Evolutionary conservation across 805 yeast genomes (phyloP).

Genomic region (Metschnikowia colocasiae): DNA sequence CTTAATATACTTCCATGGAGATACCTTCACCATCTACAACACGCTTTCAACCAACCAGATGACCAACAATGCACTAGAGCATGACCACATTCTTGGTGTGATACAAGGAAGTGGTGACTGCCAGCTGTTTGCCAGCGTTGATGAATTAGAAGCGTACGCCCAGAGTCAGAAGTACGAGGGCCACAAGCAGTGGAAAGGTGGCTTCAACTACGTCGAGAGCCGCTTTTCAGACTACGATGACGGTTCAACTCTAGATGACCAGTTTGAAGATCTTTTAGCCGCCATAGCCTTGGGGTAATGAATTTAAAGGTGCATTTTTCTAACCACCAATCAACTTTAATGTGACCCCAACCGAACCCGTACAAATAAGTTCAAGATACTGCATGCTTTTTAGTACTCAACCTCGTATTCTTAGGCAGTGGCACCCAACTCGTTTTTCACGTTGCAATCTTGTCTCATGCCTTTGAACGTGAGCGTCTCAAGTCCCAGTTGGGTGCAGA

Average conservation of each 20-base stretch:
- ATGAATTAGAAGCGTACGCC: constrained; percentile 10
- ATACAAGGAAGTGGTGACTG: constrained; percentile 1
- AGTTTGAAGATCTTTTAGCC: constrained; percentile 17
- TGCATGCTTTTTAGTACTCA: too few relatives aligned
- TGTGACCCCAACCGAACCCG: too few relatives aligned
- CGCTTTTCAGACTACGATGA: constrained; percentile 8
- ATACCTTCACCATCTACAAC: constrained; percentile 22
- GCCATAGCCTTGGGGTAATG: constrained; percentile 8
- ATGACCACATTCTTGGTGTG: constrained; percentile 16
- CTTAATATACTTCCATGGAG: constrained; percentile 26
- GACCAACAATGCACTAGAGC: constrained; percentile 17
- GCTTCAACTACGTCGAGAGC: constrained; percentile 13
- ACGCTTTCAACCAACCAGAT: constrained; percentile 22
- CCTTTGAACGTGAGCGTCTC: neutral
- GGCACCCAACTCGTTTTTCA: too few relatives aligned
- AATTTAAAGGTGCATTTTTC: neutral
- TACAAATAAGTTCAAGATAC: too few relatives aligned
- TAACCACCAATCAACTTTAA: neutral
- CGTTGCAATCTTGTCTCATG: too few relatives aligned
- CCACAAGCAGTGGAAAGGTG: constrained; percentile 13
- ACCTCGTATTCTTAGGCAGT: too few relatives aligned
- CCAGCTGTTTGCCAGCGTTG: constrained; percentile 10
- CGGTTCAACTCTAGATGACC: constrained; percentile 15
- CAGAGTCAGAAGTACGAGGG: constrained; percentile 11
- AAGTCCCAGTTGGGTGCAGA: neutral